A percentile compares a stretch with the other conserved stretches of the same genome.
Evolutionary conservation across 495 filamentous ascomycete species (phyloP).

Genomic region (Penicillium angulare): DNA sequence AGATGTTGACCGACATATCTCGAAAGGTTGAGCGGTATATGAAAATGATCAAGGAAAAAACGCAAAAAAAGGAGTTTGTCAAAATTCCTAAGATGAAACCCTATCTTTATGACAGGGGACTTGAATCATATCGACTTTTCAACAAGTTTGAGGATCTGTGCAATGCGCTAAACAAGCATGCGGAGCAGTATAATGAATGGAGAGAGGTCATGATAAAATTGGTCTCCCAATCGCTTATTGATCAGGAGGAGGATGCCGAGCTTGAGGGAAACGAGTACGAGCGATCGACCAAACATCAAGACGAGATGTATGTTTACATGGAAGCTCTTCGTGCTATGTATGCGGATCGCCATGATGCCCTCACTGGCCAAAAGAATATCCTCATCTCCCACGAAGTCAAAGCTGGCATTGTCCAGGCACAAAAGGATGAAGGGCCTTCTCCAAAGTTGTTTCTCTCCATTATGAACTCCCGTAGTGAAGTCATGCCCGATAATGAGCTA

Average conservation of each 20-base stretch:
- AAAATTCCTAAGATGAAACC: slow-evolving; percentile 60
- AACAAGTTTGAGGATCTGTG: slow-evolving; percentile 55
- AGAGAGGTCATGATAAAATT: slow-evolving; percentile 66
- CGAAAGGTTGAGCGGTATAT: slow-evolving; percentile 47
- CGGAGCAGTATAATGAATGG: slow-evolving; percentile 67
- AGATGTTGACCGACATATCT: slow-evolving; percentile 62
- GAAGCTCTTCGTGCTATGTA: slow-evolving; percentile 70
- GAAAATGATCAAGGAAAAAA: slow-evolving; percentile 42
- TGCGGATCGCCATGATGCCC: slow-evolving; percentile 71
- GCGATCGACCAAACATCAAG: slow-evolving; percentile 80
- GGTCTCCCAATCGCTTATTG: slow-evolving; percentile 72
- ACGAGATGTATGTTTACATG: slow-evolving; percentile 81
- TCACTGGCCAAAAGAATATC: slow-evolving; percentile 73
- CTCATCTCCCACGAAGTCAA: slow-evolving; percentile 77
- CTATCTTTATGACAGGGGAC: slow-evolving; percentile 51
- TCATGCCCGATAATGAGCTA: slow-evolving; percentile 56
- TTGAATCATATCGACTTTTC: slow-evolving; percentile 58
- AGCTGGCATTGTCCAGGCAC: slow-evolving; percentile 54
- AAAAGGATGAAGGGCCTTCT: slow-evolving; percentile 64
- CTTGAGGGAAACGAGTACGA: slow-evolving; percentile 87
- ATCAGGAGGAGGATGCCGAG: slow-evolving; percentile 69
- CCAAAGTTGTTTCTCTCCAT: slow-evolving; percentile 66
- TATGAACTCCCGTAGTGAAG: slow-evolving; percentile 50
- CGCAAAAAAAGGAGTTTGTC: slow-evolving; percentile 53
- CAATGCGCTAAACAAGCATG: slow-evolving; percentile 65